Evolutionary conservation across 2,329 filamentous ascomycete genomes (phyloP).

Genomic region (Sporothrix brunneoviolacea): DNA sequence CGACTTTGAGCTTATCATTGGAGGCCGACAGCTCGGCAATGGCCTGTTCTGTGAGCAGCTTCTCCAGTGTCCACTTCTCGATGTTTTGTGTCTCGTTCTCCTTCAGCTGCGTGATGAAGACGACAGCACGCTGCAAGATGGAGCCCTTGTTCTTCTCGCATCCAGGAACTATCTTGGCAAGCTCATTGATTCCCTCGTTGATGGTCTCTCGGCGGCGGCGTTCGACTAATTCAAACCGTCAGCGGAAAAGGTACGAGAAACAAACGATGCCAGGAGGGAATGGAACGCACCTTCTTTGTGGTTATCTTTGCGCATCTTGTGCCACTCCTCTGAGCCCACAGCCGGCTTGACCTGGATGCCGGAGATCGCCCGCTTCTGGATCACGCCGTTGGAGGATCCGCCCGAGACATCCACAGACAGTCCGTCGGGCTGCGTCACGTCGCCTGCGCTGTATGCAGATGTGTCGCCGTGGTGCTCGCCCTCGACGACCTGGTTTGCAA

Average conservation of each 20-base stretch:
- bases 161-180: slow-evolving; percentile 93
- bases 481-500: slow-evolving; percentile 43
- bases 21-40: slow-evolving; percentile 81
- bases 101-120: slow-evolving; percentile 90
- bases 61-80: slow-evolving; percentile 89
- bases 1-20: slow-evolving; percentile 78
- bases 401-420: slow-evolving; percentile 22
- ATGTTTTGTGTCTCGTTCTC: slow-evolving; percentile 92
- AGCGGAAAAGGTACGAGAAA: background rate
- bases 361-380: slow-evolving; percentile 13
- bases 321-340: slow-evolving; percentile 97
- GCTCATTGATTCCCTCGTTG: slow-evolving; percentile 96
- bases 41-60: slow-evolving; percentile 81
- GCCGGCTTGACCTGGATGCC: slow-evolving; percentile 57
- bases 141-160: slow-evolving; percentile 99
- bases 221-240: slow-evolving; percentile 59
- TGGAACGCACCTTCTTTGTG: slow-evolving; percentile 97
- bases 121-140: slow-evolving; percentile 85
- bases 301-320: slow-evolving; percentile 93
- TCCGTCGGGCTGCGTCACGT: slow-evolving; percentile 31
- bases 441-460: slow-evolving; percentile 26
- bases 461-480: slow-evolving; percentile 26
- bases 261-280: background rate
- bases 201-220: slow-evolving; percentile 95
- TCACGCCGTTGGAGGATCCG: slow-evolving; percentile 16